These are phyloP conservation scores for Venturia nashicola DNA, from an alignment of 2,329 filamentous ascomycete genomes.

Conservation along the genomic window DNA sequence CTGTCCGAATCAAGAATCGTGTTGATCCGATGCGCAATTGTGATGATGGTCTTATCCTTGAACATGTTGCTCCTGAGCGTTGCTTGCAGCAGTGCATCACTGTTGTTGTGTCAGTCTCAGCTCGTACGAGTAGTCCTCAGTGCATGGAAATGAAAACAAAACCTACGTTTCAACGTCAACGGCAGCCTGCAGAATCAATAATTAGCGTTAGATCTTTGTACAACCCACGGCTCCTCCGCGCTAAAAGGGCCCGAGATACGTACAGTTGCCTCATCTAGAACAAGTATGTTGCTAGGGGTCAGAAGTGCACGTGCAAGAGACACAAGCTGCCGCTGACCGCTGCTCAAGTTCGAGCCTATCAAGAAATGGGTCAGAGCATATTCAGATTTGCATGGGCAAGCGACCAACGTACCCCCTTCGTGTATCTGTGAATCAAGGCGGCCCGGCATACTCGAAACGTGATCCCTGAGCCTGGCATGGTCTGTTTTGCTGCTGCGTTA, in stretches of 20 bases:
- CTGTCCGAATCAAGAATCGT: conserved; percentile 84
- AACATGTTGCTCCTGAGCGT: conserved; percentile 58
- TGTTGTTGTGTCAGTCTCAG: neutral
- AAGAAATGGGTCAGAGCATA: neutral
- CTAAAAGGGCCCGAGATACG: conserved; percentile 17
- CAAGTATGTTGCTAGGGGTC: conserved; percentile 91
- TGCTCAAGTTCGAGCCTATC: conserved; percentile 85
- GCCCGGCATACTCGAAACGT: conserved; percentile 75
- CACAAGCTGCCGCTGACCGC: conserved; percentile 88
- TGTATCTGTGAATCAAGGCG: conserved; percentile 82
- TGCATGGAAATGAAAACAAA: neutral
- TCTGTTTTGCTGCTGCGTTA: conserved; percentile 37
- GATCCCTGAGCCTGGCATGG: conserved; percentile 85
- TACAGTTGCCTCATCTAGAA: conserved; percentile 92
- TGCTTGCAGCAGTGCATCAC: conserved; percentile 49
- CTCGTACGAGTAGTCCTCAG: neutral
- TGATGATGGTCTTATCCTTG: conserved; percentile 89
- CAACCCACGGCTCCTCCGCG: neutral
- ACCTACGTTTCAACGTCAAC: conserved; percentile 50
- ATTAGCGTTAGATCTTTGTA: conserved; percentile 4
- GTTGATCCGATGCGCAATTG: conserved; percentile 95
- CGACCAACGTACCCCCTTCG: conserved; percentile 67
- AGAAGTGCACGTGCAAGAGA: conserved; percentile 88
- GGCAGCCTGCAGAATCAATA: conserved; percentile 37
- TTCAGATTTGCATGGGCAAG: neutral